A percentile compares a stretch with the other conserved stretches of the same genome.
Evolutionary conservation across 2,329 filamentous ascomycete genomes (phyloP).

Genomic region (Fusarium fujikuroi): DNA sequence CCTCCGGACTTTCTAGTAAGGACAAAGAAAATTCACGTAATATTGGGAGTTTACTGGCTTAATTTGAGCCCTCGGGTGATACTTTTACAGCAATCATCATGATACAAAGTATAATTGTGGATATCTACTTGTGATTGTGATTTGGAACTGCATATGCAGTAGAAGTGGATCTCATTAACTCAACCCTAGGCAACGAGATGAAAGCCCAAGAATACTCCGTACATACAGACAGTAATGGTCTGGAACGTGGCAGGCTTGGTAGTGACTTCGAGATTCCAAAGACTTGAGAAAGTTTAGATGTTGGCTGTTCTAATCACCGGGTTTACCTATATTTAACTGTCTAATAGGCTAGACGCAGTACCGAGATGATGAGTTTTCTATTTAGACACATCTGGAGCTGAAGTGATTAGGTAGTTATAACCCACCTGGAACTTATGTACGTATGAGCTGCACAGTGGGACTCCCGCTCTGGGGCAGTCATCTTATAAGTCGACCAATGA

Average conservation of each 20-base stretch:
- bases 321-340: background rate
- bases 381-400: background rate
- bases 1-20: background rate
- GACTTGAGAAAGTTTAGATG: background rate
- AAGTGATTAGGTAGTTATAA: background rate
- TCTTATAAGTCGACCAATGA: slow-evolving; percentile 17
- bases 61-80: background rate
- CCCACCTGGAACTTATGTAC: background rate
- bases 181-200: background rate
- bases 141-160: slow-evolving; percentile 13
- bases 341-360: background rate
- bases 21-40: background rate
- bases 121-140: slow-evolving; percentile 7
- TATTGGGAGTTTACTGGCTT: background rate
- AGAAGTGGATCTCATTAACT: background rate
- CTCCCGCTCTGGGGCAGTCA: slow-evolving; percentile 26
- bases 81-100: background rate
- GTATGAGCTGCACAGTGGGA: slow-evolving; percentile 28
- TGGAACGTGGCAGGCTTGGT: background rate
- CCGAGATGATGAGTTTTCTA: slow-evolving; percentile 7
- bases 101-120: background rate
- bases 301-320: background rate
- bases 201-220: background rate
- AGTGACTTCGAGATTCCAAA: background rate
- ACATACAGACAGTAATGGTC: background rate